phyloP scores from a whole-genome alignment of 192 early-diverging fungal species.

The Podila clonocystis region DNA sequence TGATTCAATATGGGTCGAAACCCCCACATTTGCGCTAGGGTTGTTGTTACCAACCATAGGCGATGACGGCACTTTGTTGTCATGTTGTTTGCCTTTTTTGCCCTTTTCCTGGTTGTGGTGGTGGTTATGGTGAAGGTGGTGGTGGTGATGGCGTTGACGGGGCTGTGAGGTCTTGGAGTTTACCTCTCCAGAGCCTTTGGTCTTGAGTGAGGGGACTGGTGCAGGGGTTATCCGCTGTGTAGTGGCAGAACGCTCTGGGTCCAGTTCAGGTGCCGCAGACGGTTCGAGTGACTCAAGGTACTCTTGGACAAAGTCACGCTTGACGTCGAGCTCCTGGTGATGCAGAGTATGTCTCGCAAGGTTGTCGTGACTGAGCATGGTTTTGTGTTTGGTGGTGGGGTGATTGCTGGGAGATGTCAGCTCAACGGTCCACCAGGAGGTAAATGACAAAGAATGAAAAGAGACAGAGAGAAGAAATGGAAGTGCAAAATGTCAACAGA shows the following conservation, averaged over 20 bases:
- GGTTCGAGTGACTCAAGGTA: slow-evolving; percentile 11
- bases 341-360: slow-evolving; percentile 24
- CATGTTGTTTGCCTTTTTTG: not conserved
- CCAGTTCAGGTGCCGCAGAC: not conserved
- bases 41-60: not conserved
- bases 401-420: not conserved
- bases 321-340: slow-evolving; percentile 16
- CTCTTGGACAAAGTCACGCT: slow-evolving; percentile 31
- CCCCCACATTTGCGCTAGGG: not conserved
- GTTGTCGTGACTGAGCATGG: slow-evolving; percentile 20
- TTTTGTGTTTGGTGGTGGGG: too few species aligned
- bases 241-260: not conserved
- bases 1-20: not conserved
- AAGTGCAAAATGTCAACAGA: too few species aligned
- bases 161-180: not conserved
- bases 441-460: not conserved
- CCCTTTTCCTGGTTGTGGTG: not conserved
- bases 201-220: not conserved
- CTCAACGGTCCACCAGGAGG: not conserved
- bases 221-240: not conserved
- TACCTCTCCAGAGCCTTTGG: too few species aligned
- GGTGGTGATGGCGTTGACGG: not conserved
- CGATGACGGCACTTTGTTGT: not conserved
- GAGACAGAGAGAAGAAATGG: not conserved
- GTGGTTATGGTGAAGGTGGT: not conserved